These are phyloP conservation scores for Bryoerythrophyllum caledonicum DNA, from an alignment of 225 moss, liverwort and hornwort species.

Conservation along the genomic window DNA sequence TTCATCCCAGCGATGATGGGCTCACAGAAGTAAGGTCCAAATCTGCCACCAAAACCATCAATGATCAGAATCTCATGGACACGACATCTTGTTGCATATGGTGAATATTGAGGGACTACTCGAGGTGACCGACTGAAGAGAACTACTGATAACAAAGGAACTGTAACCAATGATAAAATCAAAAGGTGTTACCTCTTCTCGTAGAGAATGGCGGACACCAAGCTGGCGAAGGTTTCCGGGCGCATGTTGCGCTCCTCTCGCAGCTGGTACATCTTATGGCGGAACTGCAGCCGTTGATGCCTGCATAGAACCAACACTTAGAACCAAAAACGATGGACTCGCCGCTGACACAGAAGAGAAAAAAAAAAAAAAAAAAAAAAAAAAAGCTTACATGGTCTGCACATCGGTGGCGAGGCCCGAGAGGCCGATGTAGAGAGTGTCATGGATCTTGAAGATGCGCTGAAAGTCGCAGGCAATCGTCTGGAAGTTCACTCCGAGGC, in stretches of 20 bases:
- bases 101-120: too few species aligned
- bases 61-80: background rate
- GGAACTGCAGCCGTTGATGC: constrained; percentile 85
- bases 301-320: constrained; percentile 11
- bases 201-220: constrained; percentile 92
- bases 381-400: constrained; percentile 78
- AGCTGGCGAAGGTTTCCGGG: constrained; percentile 93
- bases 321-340: background rate
- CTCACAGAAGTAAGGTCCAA: constrained; percentile 97
- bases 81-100: background rate
- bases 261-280: constrained; percentile 89
- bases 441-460: constrained; percentile 89
- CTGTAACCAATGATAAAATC: background rate
- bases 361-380: too few species aligned
- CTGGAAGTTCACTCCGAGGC: constrained; percentile 90
- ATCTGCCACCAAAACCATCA: constrained; percentile 45
- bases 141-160: too few species aligned
- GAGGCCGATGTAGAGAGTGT: constrained; percentile 80
- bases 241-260: constrained; percentile 96
- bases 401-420: constrained; percentile 97
- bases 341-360: background rate
- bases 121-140: too few species aligned
- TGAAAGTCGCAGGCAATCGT: constrained; percentile 95
- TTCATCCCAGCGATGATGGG: constrained; percentile 85
- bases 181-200: constrained; percentile 72